phyloP scores from a whole-genome alignment of 2,329 filamentous ascomycete species.

The Graphilbum fragrans region DNA sequence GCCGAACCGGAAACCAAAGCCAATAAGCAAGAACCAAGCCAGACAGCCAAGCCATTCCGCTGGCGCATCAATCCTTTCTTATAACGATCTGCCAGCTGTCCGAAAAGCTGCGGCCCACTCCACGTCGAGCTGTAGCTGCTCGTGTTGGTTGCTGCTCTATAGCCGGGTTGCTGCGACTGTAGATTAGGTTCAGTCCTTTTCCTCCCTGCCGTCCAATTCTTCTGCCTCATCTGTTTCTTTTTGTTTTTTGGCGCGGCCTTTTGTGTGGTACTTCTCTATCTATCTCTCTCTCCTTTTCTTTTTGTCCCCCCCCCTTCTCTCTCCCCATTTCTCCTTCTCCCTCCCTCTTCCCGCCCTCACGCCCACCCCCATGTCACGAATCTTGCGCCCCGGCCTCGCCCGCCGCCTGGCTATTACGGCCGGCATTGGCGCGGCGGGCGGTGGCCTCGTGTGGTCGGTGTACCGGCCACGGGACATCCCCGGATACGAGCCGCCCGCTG shows the following conservation, averaged over 20 bases:
- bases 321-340: neutral
- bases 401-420: slow-evolving; percentile 32
- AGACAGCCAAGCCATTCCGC: too few species aligned
- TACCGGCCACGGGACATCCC: slow-evolving; percentile 64
- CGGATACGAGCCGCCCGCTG: slow-evolving; percentile 53
- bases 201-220: neutral
- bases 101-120: too few species aligned
- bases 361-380: slow-evolving; percentile 14
- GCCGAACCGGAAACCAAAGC: too few species aligned
- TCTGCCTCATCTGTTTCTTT: neutral
- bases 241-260: neutral
- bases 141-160: neutral
- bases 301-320: neutral
- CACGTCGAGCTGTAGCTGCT: too few species aligned
- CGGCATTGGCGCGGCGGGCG: slow-evolving; percentile 27
- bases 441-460: slow-evolving; percentile 33
- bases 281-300: neutral
- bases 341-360: neutral
- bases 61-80: too few species aligned
- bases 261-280: neutral
- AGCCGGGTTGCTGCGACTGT: too few species aligned
- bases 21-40: too few species aligned
- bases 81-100: too few species aligned
- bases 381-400: slow-evolving; percentile 17
- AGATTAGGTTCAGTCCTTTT: neutral